Base-by-base conservation (phyloP, 2,329 filamentous ascomycete species). In the Pseudogymnoascus sp. region DNA sequence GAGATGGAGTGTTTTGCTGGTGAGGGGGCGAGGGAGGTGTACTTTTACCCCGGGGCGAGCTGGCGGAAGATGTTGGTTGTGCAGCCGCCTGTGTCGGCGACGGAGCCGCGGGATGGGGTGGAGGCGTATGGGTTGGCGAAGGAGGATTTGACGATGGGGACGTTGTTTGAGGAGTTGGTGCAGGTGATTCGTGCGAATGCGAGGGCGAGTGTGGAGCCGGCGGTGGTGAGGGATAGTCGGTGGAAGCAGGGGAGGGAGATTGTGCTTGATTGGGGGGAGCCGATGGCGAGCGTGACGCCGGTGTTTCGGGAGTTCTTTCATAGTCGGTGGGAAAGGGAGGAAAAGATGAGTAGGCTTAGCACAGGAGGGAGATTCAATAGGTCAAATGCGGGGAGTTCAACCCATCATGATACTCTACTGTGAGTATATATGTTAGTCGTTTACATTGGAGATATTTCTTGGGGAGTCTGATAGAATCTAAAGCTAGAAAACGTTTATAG, bases 1-100 rank as follows among this genome's bases (percentile, higher is more conserved):
- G 49, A 56, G 49, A 56, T 56, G 49, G n/a, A 34, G 49, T 56
- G 49, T 56, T 56, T 56, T 21, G 14, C 28, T 5, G 14, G 49
- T 8, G 49, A 56, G 0, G 28, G 18, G 49, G 49, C 49, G 9
- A 56, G 16, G 49, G n/a, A 14, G 25, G 28, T 9, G 28, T 56
- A 12, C 3, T 56, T 56, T 34, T 34, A 36, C 11, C 49, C 49
- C 3, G n/a, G n/a, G 9, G 49, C 49, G n/a, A 56, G 49, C 28
- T 56, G 49, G 49, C n/a, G 49, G 28, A 34, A 28, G 49, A 56
- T 56, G 49, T 14, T 56, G 11, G 49, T 56, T 36, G 49, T 56
- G 49, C 49, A 56, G 49, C 49, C 49, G 49, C 49, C 49, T 56
- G 49, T 56, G n/a, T 56, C 49, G 49, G 49, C 28, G 28, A 36